Evolutionary conservation across 106 monocot species (phyloP).

Genomic region (Apostasia shenzhenica): DNA sequence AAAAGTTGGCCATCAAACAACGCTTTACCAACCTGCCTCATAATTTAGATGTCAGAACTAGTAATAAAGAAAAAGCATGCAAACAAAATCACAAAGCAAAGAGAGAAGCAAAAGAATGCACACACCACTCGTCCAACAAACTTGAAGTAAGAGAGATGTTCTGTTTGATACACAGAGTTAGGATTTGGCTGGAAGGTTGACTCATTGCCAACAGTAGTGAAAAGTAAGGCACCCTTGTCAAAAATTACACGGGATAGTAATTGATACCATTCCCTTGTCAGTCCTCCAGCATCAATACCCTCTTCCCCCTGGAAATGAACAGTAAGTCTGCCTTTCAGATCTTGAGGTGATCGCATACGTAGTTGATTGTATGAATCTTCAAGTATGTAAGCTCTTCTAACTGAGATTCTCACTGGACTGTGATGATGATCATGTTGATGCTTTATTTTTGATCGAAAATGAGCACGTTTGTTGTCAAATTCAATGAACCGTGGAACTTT

Average conservation of each 20-base stretch:
- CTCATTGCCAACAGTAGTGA: slow-evolving; percentile 96
- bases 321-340: slow-evolving; percentile 85
- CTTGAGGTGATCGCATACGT: slow-evolving; percentile 86
- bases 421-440: slow-evolving; percentile 99
- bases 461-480: slow-evolving; percentile 92
- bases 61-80: background rate
- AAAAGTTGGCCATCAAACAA: slow-evolving; percentile 94
- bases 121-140: slow-evolving; percentile 98
- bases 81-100: background rate
- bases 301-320: slow-evolving; percentile 99
- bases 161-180: slow-evolving; percentile 95
- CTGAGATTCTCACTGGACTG: slow-evolving; percentile 85
- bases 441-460: slow-evolving; percentile 90
- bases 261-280: slow-evolving; percentile 97
- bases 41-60: background rate
- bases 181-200: slow-evolving; percentile 98
- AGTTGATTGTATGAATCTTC: slow-evolving; percentile 97
- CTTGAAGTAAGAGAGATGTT: slow-evolving; percentile 96
- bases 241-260: slow-evolving; percentile 87
- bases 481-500: slow-evolving; percentile 96
- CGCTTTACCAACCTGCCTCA: slow-evolving; percentile 86
- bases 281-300: slow-evolving; percentile 99
- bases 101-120: slow-evolving; percentile 8
- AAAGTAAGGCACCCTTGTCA: slow-evolving; percentile 94
- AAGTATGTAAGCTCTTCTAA: slow-evolving; percentile 87